Evolutionary conservation across 2,329 filamentous ascomycete genomes (phyloP).

Genomic region (Fusarium brachygibbosum): DNA sequence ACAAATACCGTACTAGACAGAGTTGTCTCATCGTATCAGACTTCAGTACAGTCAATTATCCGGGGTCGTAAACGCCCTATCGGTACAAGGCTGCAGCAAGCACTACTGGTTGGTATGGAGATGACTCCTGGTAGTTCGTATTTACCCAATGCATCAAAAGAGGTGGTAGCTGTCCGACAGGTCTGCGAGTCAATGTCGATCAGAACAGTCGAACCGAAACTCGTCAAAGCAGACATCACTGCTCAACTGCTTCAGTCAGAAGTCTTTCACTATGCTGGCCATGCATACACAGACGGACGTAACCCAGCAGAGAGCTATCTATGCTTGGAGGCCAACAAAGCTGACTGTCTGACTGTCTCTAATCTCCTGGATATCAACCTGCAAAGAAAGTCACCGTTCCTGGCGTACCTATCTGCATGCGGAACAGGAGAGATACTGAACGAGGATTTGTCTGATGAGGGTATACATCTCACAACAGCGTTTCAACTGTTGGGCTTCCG

Average conservation of each 20-base stretch:
- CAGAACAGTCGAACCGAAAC: not conserved
- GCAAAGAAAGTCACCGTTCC: not conserved
- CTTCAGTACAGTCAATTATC: not conserved
- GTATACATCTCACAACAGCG: not conserved
- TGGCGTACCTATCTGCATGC: not conserved
- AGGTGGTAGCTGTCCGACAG: not conserved
- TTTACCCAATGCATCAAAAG: not conserved
- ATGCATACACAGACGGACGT: not conserved
- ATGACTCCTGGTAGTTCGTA: not conserved
- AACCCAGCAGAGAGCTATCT: not conserved
- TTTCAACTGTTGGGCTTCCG: not conserved
- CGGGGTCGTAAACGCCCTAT: not conserved
- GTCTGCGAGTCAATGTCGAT: not conserved
- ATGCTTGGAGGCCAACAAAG: not conserved
- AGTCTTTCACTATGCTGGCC: not conserved
- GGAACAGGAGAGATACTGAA: not conserved
- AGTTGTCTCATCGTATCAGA: not conserved
- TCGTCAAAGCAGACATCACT: not conserved
- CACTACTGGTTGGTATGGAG: not conserved
- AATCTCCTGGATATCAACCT: not conserved
- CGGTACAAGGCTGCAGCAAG: not conserved
- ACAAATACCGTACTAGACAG: not conserved
- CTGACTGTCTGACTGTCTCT: not conserved
- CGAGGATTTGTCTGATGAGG: not conserved
- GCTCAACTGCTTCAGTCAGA: not conserved